phyloP scores from a whole-genome alignment of 129 eudicot genomes.

The Flaveria brownii region DNA sequence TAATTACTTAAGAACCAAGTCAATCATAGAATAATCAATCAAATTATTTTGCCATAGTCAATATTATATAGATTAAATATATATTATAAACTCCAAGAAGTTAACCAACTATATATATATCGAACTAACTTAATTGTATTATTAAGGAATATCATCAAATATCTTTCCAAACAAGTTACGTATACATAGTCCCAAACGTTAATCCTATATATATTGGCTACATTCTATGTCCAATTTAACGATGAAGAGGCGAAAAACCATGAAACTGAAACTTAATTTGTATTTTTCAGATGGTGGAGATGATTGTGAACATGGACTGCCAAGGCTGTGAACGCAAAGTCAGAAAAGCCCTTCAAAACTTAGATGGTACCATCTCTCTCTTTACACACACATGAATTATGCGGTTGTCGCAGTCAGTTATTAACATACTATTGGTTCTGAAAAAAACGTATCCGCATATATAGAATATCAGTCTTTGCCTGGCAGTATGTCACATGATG shows the following conservation, averaged over 20 bases:
- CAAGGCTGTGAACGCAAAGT: conserved; percentile 77
- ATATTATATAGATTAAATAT: neutral
- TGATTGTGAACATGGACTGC: conserved; percentile 88
- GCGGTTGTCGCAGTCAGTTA: too few relatives aligned
- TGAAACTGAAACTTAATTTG: neutral
- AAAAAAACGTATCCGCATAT: too few relatives aligned
- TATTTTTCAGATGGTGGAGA: conserved; percentile 66
- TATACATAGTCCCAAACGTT: neutral
- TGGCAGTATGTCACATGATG: neutral
- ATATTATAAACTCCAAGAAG: conserved; percentile 13
- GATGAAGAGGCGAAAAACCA: neutral
- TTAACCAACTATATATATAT: conserved; percentile 18
- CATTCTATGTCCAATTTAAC: neutral
- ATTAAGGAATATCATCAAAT: neutral
- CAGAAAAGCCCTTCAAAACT: conserved; percentile 61
- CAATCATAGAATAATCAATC: neutral
- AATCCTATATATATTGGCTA: neutral
- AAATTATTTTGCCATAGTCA: neutral
- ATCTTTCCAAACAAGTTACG: neutral
- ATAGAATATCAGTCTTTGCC: neutral
- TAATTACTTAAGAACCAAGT: conserved; percentile 26
- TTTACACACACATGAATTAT: neutral
- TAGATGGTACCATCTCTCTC: conserved; percentile 51
- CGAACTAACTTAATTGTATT: neutral
- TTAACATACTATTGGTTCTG: too few relatives aligned